phyloP scores from a whole-genome alignment of 495 filamentous ascomycete genomes.

The Recurvomyces mirabilis region DNA sequence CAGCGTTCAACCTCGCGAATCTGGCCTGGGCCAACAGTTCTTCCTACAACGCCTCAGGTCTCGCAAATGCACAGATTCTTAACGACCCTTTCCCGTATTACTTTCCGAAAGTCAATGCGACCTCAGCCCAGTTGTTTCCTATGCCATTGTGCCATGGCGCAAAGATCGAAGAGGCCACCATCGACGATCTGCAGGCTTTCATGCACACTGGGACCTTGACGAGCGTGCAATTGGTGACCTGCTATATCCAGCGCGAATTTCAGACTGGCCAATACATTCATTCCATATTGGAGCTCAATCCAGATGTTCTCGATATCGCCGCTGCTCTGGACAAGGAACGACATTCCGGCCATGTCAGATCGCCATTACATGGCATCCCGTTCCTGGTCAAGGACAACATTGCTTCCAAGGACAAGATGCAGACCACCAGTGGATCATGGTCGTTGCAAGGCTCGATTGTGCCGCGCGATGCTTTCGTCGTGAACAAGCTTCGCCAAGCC shows the following conservation, averaged over 20 bases:
- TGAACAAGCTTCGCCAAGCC: slow-evolving; percentile 47
- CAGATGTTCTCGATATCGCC: slow-evolving; percentile 49
- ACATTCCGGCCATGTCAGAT: slow-evolving; percentile 39
- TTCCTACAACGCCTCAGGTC: not conserved
- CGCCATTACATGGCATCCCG: slow-evolving; percentile 60
- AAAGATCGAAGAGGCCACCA: slow-evolving; percentile 51
- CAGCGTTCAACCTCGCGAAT: not conserved
- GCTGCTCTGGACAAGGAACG: slow-evolving; percentile 48
- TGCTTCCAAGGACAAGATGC: slow-evolving; percentile 31
- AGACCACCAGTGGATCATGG: slow-evolving; percentile 38
- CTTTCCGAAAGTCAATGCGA: slow-evolving; percentile 32
- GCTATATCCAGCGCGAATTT: slow-evolving; percentile 42
- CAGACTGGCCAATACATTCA: slow-evolving; percentile 50
- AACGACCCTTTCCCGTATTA: slow-evolving; percentile 26
- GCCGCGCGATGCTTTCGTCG: slow-evolving; percentile 54
- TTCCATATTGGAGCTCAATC: slow-evolving; percentile 50
- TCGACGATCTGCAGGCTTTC: slow-evolving; percentile 42
- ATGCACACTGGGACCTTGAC: slow-evolving; percentile 37
- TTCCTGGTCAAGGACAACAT: slow-evolving; percentile 58
- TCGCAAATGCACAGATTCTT: slow-evolving; percentile 8
- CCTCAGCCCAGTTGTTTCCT: slow-evolving; percentile 36
- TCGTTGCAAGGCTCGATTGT: slow-evolving; percentile 53
- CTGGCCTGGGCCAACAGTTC: not conserved
- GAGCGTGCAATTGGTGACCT: slow-evolving; percentile 38
- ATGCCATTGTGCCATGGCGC: slow-evolving; percentile 53